Evolutionary conservation across 352 stramenopile species (phyloP).

Genomic region (Globisporangium orthogonon): DNA sequence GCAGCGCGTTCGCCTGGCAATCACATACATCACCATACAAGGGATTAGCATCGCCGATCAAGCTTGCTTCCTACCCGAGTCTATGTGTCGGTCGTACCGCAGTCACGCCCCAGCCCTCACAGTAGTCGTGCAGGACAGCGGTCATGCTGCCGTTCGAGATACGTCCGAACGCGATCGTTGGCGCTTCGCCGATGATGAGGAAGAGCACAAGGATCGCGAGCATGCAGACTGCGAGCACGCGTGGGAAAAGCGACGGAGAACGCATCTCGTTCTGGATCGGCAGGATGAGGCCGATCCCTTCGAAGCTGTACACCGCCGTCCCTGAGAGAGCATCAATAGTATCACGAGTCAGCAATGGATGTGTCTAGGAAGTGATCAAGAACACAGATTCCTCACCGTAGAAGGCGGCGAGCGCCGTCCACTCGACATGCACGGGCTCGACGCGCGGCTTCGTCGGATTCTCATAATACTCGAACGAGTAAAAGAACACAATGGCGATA

Average conservation of each 20-base stretch:
- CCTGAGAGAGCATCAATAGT: slow-evolving; percentile 10
- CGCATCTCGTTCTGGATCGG: slow-evolving; percentile 79
- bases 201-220: slow-evolving; percentile 67
- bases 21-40: neutral
- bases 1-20: slow-evolving; percentile 49
- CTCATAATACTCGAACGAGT: slow-evolving; percentile 56
- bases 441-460: slow-evolving; percentile 22
- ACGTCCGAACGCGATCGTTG: slow-evolving; percentile 55
- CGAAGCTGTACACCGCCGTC: slow-evolving; percentile 78
- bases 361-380: neutral
- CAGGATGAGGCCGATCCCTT: slow-evolving; percentile 71
- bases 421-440: slow-evolving; percentile 18
- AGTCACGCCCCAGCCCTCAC: slow-evolving; percentile 56
- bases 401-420: slow-evolving; percentile 52
- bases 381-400: slow-evolving; percentile 24
- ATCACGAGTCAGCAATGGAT: neutral
- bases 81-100: slow-evolving; percentile 20
- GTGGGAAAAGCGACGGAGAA: slow-evolving; percentile 43
- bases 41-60: no score
- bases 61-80: no score
- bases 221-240: slow-evolving; percentile 55
- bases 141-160: slow-evolving; percentile 81
- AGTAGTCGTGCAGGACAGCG: slow-evolving; percentile 65
- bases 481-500: slow-evolving; percentile 82
- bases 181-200: slow-evolving; percentile 62